Base-by-base conservation (phyloP, 176 grass and related monocot species). In the Triticum turgidum region DNA sequence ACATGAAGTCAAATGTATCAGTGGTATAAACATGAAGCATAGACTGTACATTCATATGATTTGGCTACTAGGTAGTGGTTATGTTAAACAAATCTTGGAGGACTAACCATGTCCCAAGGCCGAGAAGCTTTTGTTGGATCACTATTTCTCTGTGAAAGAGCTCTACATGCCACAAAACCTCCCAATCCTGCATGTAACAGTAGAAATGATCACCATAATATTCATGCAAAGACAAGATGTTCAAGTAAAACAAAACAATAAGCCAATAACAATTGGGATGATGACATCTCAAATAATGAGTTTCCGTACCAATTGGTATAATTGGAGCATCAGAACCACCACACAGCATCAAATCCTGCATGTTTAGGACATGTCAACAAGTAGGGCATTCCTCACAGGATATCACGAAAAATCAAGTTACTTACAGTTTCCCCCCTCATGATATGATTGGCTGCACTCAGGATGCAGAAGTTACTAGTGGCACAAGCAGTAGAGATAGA, bases 381-480 rank as follows among this genome's bases (percentile, higher is more conserved):
- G 87, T 49, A 79, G 5, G 15, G 34, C 9, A 6, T 34, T 77
- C 18, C 35, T 71, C 7, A 45, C 11, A 81, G 79, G 39, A 80
- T 45, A 39, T 70, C 66, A 76, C 5, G 15, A 68, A 22, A 84
- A 76, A 84, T 25, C 24, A 84, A 68, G 71, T 76, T 86, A 76
- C 90, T 92, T 91, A 99, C 97, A 79, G 87, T 80, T 94, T 99
- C 97, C 59, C 94, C 94, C 85, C 88, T 90, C 56, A 89, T 90
- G 74, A 99, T 99, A 91, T 99, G 97, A 71, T 99, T 92, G 61
- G 97, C 92, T 17, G 94, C 94, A 96, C 92, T 99, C 54, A 99
- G 83, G 80, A 99, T 99, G 69, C 97, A 96, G 76, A 96, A 99
- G 82, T 99, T 99, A 86, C 97, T 99, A 77, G 97, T 96, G n/a